Conservation (phyloP, 164 flowering plant genomes). For the Vitis vinifera region DNA sequence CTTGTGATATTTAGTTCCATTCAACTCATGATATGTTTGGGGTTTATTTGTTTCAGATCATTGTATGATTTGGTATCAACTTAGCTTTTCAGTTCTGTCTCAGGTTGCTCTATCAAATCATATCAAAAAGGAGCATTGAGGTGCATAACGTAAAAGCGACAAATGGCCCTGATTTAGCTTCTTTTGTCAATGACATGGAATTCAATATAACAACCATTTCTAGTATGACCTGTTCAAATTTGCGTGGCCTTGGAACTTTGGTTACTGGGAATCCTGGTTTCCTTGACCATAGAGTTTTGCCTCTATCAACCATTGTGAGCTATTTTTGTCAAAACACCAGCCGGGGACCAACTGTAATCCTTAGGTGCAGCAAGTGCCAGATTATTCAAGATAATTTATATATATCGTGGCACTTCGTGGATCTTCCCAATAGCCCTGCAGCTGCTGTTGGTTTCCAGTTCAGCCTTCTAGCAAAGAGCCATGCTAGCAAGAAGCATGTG, state of each 20-base stretch:
- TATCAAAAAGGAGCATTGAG: constrained; percentile 77
- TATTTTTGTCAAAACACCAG: constrained; percentile 79
- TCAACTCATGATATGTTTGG: not conserved
- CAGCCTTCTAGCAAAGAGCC: constrained; percentile 64
- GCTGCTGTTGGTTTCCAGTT: constrained; percentile 91
- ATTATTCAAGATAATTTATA: constrained; percentile 52
- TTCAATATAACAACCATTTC: constrained; percentile 88
- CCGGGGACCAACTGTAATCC: constrained; percentile 68
- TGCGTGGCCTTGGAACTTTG: constrained; percentile 70
- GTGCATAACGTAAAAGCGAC: constrained; percentile 79
- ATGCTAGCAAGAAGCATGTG: constrained; percentile 45
- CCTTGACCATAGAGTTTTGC: constrained; percentile 45
- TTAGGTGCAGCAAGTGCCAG: constrained; percentile 65
- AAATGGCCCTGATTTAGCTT: constrained; percentile 74
- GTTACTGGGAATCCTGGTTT: constrained; percentile 71
- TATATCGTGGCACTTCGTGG: constrained; percentile 91
- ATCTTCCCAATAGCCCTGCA: constrained; percentile 86
- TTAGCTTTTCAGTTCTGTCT: constrained; percentile 23
- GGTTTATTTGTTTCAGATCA: not conserved
- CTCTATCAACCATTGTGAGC: constrained; percentile 58
- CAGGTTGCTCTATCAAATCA: constrained; percentile 91
- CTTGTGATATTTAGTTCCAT: not conserved
- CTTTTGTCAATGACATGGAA: constrained; percentile 82
- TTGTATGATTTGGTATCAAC: constrained; percentile 17
- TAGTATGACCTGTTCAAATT: constrained; percentile 87